A percentile compares a stretch with the other conserved stretches of the same genome.
phyloP scores from a whole-genome alignment of 257 asterid species.

The Petunia axillaris region DNA sequence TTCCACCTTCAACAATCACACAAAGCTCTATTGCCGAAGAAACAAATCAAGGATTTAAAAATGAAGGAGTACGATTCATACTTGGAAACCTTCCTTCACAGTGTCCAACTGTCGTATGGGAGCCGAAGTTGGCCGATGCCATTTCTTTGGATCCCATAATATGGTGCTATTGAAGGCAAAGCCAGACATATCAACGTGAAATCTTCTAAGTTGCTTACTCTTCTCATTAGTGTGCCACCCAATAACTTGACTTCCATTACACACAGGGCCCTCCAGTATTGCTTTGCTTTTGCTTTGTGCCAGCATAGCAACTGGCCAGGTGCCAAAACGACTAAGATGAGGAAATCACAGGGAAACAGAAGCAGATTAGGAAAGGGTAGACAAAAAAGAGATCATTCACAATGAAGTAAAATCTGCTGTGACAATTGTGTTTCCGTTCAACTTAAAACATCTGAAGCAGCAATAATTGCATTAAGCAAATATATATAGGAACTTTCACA shows the following conservation, averaged over 20 bases:
- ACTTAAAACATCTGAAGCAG: background rate
- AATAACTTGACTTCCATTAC: conserved; percentile 83
- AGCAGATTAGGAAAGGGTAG: conserved; percentile 13
- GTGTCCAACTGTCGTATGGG: conserved; percentile 82
- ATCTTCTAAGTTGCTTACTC: conserved; percentile 84
- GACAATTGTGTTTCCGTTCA: background rate
- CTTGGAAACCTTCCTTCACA: conserved; percentile 94
- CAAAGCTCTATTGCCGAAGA: conserved; percentile 26
- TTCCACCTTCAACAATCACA: background rate
- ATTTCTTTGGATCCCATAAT: conserved; percentile 86
- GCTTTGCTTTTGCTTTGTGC: conserved; percentile 83
- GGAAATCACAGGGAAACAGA: conserved; percentile 25
- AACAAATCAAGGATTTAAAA: background rate
- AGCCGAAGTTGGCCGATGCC: conserved; percentile 73
- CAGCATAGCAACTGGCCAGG: conserved; percentile 98
- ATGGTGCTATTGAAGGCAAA: conserved; percentile 97
- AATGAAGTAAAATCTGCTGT: background rate
- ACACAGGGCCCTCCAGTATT: conserved; percentile 87
- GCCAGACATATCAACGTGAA: conserved; percentile 98
- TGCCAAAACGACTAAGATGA: conserved; percentile 81
- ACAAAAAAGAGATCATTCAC: conserved; percentile 1
- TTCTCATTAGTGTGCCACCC: conserved; percentile 99
- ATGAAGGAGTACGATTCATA: conserved; percentile 36
- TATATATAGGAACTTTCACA: background rate
- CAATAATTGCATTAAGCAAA: background rate